Evolutionary conservation across 805 yeast species (phyloP), one percentile per base, ranked within the genome.

Genomic region (Zygoascus ofunaensis): DNA sequence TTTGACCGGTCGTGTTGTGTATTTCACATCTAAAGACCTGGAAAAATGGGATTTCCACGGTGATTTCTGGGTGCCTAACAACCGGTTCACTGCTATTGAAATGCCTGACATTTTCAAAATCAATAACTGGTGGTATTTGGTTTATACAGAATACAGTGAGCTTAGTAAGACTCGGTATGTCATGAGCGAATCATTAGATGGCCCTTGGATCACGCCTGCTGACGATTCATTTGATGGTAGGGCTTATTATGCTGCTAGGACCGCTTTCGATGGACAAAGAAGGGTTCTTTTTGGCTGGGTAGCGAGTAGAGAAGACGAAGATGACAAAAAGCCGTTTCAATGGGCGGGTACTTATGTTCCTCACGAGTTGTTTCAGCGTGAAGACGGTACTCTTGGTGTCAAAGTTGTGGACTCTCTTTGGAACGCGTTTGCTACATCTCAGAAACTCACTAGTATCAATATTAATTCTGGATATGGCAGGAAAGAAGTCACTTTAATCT

Each of bases 141-240:
- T 39, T 10, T 39, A 39, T 18, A 39, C 42, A 7, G 42, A 39
- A 38, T 39, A 39, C 42, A 39, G 42, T 19, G 42, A 39, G 24
- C 42, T 14, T 4, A 34, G 42, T 18, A 39, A 39, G 37, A 39
- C 42, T n/a, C 4, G 42, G 28, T 39, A 39, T 32, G 42, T 39
- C 10, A 39, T 39, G 42, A 39, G 42, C 19, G 14, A 8, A 30
- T 39, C 42, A 17, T 8, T 39, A 26, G 42, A 39, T 18, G 42
- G 42, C 5, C 42, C 42, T 17, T 39, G 42, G 42, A 39, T 39
- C 34, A 39, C 42, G 24, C 42, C 42, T 28, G 42, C 35, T 30
- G 42, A 39, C 15, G 42, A 39, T 32, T 26, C 42, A 5, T 39
- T 39, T 24, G 42, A 39, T 39, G 42, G 42, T 17, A 14, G 42